Evolutionary conservation across 2,329 filamentous ascomycete species (phyloP).

Genomic region (Xylaria sp.): DNA sequence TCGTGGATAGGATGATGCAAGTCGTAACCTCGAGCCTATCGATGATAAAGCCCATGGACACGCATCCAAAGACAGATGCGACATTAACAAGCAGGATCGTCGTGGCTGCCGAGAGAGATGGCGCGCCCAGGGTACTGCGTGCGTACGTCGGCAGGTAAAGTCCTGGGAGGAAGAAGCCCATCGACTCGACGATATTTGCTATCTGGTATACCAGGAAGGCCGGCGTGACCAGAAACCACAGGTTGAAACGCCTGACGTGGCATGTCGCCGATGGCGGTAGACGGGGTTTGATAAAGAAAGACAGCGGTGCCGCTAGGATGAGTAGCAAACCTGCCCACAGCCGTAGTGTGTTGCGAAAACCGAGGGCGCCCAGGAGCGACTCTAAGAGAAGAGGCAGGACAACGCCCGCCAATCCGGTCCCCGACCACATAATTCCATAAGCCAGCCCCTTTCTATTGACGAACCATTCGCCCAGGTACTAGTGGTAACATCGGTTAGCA

Average conservation of each 20-base stretch:
- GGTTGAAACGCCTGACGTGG: conserved; percentile 55
- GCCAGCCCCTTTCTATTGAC: conserved; percentile 67
- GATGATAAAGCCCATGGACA: conserved; percentile 67
- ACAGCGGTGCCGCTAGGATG: conserved; percentile 64
- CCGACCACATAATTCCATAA: conserved; percentile 72
- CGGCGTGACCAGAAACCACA: conserved; percentile 63
- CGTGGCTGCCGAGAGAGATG: conserved; percentile 63
- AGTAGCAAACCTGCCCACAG: conserved; percentile 64
- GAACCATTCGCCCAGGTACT: conserved; percentile 72
- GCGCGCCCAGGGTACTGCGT: conserved; percentile 57
- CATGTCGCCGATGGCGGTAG: conserved; percentile 56
- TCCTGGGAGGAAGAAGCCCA: conserved; percentile 72
- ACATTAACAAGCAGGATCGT: conserved; percentile 70
- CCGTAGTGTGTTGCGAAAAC: conserved; percentile 65
- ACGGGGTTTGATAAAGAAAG: conserved; percentile 67
- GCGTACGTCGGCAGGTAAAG: conserved; percentile 72
- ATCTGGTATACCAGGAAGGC: conserved; percentile 68
- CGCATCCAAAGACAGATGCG: conserved; percentile 68
- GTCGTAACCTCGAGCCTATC: conserved; percentile 66
- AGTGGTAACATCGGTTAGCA: conserved; percentile 34
- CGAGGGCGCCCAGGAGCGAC: conserved; percentile 60
- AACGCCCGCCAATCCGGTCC: conserved; percentile 63
- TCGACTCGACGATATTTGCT: conserved; percentile 67
- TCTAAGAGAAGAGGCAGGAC: conserved; percentile 65
- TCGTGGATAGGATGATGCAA: conserved; percentile 67